Base-by-base conservation (phyloP, 1,284 basidiomycete species). In the Gastroboletus turbinatus region DNA sequence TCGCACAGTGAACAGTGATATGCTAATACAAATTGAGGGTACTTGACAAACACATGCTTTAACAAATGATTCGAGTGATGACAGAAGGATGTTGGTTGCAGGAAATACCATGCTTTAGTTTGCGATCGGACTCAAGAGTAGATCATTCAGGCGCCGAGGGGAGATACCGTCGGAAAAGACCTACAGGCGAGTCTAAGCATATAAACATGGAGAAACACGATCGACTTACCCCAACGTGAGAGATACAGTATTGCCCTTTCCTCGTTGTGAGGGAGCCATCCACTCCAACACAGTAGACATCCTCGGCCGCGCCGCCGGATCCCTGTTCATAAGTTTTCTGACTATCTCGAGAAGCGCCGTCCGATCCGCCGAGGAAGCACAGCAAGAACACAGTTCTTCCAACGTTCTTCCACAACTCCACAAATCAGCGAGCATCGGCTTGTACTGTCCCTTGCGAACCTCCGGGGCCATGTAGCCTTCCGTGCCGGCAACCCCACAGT, bases 401-500 rank as follows among this genome's bases (percentile, higher is more conserved):
- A 53, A 11, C 21, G 30, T 60, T 5, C 21, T 54, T 1, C 60
- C 44, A 2, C 46, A 50, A 2, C 50, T 46, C 50, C 52, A 57
- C 9, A 60, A 17, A 23, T 60, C 47, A 5, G 52, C 52, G 0
- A 50, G 45, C 21, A 53, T 53, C 27, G 48, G 53, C 13, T 60
- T 49, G 29, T 62, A 59, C 7, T 2, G 1, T 43, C 36, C 39
- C 3, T 23, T 4, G 5, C 7, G 16, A n/a, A 61, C 46, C 10
- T 61, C 59, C 0, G 52, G 60, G 3, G 55, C 49, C 1, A 61
- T 50, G 4, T 59, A 55, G 0, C 23, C 45, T 11, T 53, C 38
- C 0, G 49, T 60, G 0, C 57, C 44, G 2, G 44, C 17, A 7
- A 39, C 17, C 7, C 42, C 49, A 0, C 2, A 30, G 29, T 49